Conservation (phyloP, 805 yeast genomes). For the Cyberlindnera misumaiensis region DNA sequence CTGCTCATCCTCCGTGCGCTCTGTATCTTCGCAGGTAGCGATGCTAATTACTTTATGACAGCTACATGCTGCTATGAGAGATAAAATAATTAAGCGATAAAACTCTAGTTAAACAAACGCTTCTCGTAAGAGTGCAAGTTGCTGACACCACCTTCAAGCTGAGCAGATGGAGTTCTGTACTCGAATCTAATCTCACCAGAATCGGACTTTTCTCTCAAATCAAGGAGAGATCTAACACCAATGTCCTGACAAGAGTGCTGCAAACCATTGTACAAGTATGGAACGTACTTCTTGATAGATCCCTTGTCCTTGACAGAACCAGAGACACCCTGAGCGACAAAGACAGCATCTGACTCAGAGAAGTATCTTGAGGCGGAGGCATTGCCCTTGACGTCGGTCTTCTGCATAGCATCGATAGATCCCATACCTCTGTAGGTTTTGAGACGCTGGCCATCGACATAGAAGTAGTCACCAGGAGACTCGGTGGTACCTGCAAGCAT, state of each 20-base stretch:
- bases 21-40: no score
- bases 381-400: slow-evolving; percentile 79
- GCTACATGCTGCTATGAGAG: no score
- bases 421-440: slow-evolving; percentile 99
- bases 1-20: no score
- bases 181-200: slow-evolving; percentile 82
- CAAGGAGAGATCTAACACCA: slow-evolving; percentile 66
- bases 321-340: slow-evolving; percentile 98
- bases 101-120: slow-evolving; percentile 66
- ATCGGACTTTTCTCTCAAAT: slow-evolving; percentile 58
- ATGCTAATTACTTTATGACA: no score
- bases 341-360: slow-evolving; percentile 89
- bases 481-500: slow-evolving; percentile 97
- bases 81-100: neutral
- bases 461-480: slow-evolving; percentile 97
- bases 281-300: slow-evolving; percentile 86
- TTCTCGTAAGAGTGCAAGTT: slow-evolving; percentile 96
- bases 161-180: slow-evolving; percentile 97
- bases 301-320: slow-evolving; percentile 98
- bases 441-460: slow-evolving; percentile 96
- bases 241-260: slow-evolving; percentile 99
- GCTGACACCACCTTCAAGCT: slow-evolving; percentile 97
- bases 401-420: slow-evolving; percentile 97
- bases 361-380: slow-evolving; percentile 98
- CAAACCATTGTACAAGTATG: slow-evolving; percentile 89